Evolutionary conservation across 331 rosid species (phyloP), one percentile per base, ranked within the genome.

Genomic region (Saraca asoca): DNA sequence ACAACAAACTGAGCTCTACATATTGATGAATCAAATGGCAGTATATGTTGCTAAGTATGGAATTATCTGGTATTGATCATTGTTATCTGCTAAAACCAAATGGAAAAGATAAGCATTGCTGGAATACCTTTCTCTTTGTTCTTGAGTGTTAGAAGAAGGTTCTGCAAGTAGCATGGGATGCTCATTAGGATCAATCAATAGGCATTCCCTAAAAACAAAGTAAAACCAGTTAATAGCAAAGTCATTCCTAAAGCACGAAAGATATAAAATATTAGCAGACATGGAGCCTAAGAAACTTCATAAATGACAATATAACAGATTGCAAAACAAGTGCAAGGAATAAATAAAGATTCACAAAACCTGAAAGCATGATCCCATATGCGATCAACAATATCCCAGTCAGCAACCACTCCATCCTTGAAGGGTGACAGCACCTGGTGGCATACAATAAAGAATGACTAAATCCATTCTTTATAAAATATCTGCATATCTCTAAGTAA

Each of bases 361-460:
- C 95, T 87, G 74, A 94, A 86, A 62, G 99, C 99, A 69, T 94
- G 99, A 64, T 94, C 99, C 99, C 97, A 94, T 78, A 94, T 90
- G 85, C 82, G 82, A 76, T 94, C 97, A 71, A 90, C 96, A 71
- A 91, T 88, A 57, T 94, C 99, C 97, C 99, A 94, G 76, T 94
- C 97, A 77, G 83, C 88, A 65, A 90, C 92, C 75, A 86, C 68
- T 66, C 99, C 99, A 80, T 94, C 96, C 83, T 90, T 94, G 24
- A 90, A 51, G 4, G 97, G 91, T 41, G 96, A 83, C 11, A 90
- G 52, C 66, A 94, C 97, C 99, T 94, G 83, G 63, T 39, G 61
- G 20, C 75, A 67, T 29, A 54, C 50, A 38, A 65, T 44, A 70
- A 68, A 66, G 20, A 60, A 42, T 19, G 45, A 43, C n/a, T 16